phyloP scores from a whole-genome alignment of 805 yeast genomes.

The Monosporozyma unispora region DNA sequence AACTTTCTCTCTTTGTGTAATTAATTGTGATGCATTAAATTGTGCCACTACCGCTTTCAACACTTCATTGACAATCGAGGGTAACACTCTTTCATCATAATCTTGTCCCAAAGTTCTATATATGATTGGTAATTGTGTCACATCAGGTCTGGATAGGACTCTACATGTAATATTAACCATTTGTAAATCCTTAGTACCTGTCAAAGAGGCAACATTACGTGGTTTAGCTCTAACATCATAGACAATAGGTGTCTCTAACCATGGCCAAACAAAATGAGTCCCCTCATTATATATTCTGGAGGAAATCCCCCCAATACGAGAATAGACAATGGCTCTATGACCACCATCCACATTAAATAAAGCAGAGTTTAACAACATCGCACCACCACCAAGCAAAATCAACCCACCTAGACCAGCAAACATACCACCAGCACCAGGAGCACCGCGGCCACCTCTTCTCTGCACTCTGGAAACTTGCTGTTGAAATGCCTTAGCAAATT shows the following conservation, averaged over 20 bases:
- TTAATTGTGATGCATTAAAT: constrained; percentile 94
- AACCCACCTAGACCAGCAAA: constrained; percentile 60
- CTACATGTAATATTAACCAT: constrained; percentile 99
- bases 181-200: constrained; percentile 97
- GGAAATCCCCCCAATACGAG: constrained; percentile 77
- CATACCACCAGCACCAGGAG: constrained; percentile 38
- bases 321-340: constrained; percentile 91
- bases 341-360: constrained; percentile 95
- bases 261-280: constrained; percentile 88
- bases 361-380: constrained; percentile 44
- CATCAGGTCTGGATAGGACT: constrained; percentile 84
- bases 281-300: constrained; percentile 84
- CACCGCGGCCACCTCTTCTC: constrained; percentile 17
- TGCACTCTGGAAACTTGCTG: constrained; percentile 37
- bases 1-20: constrained; percentile 97
- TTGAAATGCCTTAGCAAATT: constrained; percentile 43
- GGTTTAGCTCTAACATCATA: constrained; percentile 97
- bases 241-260: constrained; percentile 86
- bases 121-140: constrained; percentile 67
- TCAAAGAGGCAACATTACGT: constrained; percentile 86
- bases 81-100: constrained; percentile 94
- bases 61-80: constrained; percentile 97
- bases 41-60: constrained; percentile 95
- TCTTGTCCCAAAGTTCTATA: constrained; percentile 90
- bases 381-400: constrained; percentile 49